Base-by-base conservation (phyloP, 179 eudicot species). In the Vitellaria paradoxa region DNA sequence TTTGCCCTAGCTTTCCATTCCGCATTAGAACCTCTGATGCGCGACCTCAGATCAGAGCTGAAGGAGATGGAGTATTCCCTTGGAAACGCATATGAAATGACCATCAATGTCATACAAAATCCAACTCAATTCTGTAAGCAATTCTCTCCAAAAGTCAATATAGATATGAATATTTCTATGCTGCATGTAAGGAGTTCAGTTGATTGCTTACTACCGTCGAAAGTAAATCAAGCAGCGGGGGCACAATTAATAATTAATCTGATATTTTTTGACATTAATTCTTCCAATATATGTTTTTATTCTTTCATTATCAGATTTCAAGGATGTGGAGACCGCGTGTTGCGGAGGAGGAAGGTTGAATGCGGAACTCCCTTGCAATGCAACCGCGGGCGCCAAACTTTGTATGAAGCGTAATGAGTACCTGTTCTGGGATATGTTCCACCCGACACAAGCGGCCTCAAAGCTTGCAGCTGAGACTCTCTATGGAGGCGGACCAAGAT, bases 361-460 rank as follows among this genome's bases (percentile, higher is more conserved):
- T 7, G 89, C 85, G 2, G 77, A 84, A 70, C 30, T 60, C 3
- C 40, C 17, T 11, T 87, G 89, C 64, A 78, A 79, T 77, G 59
- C 80, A 10, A 53, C 79, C 5, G 82, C 87, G 47, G 37, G 1
- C 37, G 37, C 37, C 37, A 65, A 53, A 24, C 69, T 84, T 9
- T 87, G 87, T 50, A 5, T 68, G 9, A 70, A 76, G 37, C 87
- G 87, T 14, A 8, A 74, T 3, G 68, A 82, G 17, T 82, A 82
- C 60, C 45, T 84, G 47, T 87, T 84, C 78, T 87, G 89, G 89
- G 89, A 87, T 68, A 10, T 70, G 69, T 84, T 49, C 70, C 87
- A 87, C 65, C 86, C 86, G 17, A 82, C 89, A 20, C 74, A 82
- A 71, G 66, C 56, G 69, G 89, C 87, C 53, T 65, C 86, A 15